Evolutionary conservation across 2,329 filamentous ascomycete species (phyloP).

Genomic region (Fusarium illudens): DNA sequence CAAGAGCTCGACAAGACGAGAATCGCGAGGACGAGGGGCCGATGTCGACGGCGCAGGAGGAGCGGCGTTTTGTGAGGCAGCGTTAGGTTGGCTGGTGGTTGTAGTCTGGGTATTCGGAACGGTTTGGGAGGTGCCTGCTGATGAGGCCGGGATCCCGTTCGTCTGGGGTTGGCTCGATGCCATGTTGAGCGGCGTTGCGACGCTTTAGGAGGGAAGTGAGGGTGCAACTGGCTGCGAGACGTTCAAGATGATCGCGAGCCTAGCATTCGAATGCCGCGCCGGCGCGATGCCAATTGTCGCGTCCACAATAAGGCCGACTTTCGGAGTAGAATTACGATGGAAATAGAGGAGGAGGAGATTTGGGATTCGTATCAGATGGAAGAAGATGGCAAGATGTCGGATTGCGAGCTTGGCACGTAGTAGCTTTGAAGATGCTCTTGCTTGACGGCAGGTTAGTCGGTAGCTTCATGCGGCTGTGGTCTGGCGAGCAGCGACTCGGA

Average conservation of each 20-base stretch:
- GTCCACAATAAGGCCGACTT: neutral
- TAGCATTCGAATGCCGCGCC: slow-evolving; percentile 2
- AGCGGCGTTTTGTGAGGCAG: slow-evolving; percentile 37
- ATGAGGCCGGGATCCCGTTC: slow-evolving; percentile 60
- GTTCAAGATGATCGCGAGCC: slow-evolving; percentile 8
- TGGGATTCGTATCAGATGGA: neutral
- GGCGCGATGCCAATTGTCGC: neutral
- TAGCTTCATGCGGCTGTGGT: slow-evolving; percentile 12
- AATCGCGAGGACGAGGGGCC: slow-evolving; percentile 75
- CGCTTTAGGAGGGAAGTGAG: neutral
- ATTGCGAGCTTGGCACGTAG: slow-evolving; percentile 2
- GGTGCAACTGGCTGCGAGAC: slow-evolving; percentile 2
- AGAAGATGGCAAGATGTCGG: neutral
- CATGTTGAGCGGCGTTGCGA: slow-evolving; percentile 37
- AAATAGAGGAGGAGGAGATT: neutral
- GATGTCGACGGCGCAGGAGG: slow-evolving; percentile 48
- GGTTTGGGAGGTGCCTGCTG: slow-evolving; percentile 50
- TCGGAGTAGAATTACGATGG: neutral
- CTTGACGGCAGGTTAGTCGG: neutral
- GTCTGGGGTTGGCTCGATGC: slow-evolving; percentile 57
- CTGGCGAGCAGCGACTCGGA: slow-evolving; percentile 7
- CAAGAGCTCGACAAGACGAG: slow-evolving; percentile 80
- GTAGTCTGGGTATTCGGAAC: slow-evolving; percentile 49
- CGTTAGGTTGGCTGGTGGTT: slow-evolving; percentile 39
- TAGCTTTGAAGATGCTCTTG: neutral